Evolutionary conservation across 768 basidiomycete genomes (phyloP).

Genomic region (Podaxis mareebaensis): DNA sequence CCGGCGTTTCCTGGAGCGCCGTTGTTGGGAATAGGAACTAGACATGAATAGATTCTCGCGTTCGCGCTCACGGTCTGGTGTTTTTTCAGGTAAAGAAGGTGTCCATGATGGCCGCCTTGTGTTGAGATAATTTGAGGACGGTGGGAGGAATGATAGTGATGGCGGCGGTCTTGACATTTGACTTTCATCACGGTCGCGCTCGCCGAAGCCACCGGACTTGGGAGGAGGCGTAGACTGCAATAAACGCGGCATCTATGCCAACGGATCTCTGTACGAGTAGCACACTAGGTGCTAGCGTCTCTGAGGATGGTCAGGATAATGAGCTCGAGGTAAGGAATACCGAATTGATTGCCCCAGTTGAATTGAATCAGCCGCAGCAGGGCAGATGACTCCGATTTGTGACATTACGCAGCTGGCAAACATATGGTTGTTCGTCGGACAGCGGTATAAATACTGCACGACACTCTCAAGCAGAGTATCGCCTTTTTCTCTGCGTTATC

Average conservation of each 20-base stretch:
- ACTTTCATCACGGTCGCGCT: neutral
- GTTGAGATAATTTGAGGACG: slow-evolving; percentile 12
- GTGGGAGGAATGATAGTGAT: slow-evolving; percentile 6
- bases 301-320: no score
- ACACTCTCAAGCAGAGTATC: neutral
- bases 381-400: no score
- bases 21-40: slow-evolving; percentile 19
- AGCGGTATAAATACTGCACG: neutral
- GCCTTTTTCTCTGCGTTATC: neutral
- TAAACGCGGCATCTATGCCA: neutral
- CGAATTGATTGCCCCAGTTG: no score
- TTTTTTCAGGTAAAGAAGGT: slow-evolving; percentile 23
- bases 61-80: slow-evolving; percentile 17
- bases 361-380: no score
- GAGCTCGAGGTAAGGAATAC: no score
- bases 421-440: no score
- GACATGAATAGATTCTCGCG: slow-evolving; percentile 12
- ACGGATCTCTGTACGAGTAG: no score
- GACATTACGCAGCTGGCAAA: no score
- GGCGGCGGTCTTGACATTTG: neutral
- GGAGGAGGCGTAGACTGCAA: neutral
- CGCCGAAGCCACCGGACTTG: neutral
- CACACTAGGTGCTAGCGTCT: no score
- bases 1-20: slow-evolving; percentile 19
- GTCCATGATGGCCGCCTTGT: slow-evolving; percentile 29